Evolutionary conservation across 345 rosid genomes (phyloP), one percentile per base, ranked within the genome.

Genomic region (Populus deltoides): DNA sequence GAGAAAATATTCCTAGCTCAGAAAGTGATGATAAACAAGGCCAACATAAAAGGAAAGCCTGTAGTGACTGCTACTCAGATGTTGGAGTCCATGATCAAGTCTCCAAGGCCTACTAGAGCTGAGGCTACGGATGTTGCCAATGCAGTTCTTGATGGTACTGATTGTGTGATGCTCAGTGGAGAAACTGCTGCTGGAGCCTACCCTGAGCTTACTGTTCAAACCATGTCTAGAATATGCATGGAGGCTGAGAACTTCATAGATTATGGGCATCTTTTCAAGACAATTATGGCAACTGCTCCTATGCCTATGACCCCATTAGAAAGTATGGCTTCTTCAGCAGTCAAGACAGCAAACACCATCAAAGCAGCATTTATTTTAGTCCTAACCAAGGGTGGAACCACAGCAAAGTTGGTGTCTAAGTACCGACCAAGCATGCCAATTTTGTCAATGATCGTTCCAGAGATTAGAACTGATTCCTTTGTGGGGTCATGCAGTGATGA

Each of bases 111-210:
- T 6, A 85, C 87, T 2, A 63, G 87, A 39, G 87, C 87, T 1
- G 85, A 85, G 71, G 87, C 87, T 3, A 85, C 86, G 1, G 86
- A 84, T 72, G 86, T 84, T 25, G 86, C 86, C 39, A 84, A 84
- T 72, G 86, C 86, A 10, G 86, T 84, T 15, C 81, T 84, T 11
- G 86, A 84, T 51, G 84, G 87, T 12, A 82, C 85, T 41, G 85
- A 82, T 66, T 82, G 85, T 66, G 85, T 82, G 70, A 82, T 82
- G 85, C 85, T 82, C 25, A 82, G 85, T 38, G 86, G 86, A 66
- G 86, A 83, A 72, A 83, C 79, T 33, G 86, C 85, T 16, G 87
- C 87, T 66, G 87, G 87, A 17, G 87, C 87, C 31, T 80, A 85
- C 33, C 87, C 87, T 2, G 83, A 82, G 57, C 66, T 73, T 72